A percentile compares a stretch with the other conserved stretches of the same genome.
Conservation (phyloP, 805 yeast species). For the Tetrapisispora phaffii region DNA sequence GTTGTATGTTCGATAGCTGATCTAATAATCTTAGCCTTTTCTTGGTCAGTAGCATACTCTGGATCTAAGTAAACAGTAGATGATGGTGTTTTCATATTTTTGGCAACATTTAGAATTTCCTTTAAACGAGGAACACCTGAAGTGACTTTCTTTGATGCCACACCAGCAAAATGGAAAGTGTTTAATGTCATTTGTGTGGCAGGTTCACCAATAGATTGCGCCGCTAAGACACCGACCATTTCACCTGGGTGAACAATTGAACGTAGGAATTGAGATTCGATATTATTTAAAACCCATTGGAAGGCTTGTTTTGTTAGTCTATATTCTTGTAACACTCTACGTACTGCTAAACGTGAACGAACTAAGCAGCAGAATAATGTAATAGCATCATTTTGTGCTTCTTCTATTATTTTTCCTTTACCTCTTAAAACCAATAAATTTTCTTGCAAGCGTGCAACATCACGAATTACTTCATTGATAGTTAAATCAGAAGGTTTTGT, state of each 20-base stretch:
- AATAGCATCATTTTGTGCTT: constrained; percentile 91
- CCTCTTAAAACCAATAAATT: constrained; percentile 78
- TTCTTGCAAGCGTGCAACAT: constrained; percentile 59
- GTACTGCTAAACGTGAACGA: constrained; percentile 83
- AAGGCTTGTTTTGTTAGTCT: constrained; percentile 76
- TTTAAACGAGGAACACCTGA: constrained; percentile 96
- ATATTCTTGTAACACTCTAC: constrained; percentile 87
- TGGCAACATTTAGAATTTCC: constrained; percentile 96
- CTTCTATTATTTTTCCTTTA: constrained; percentile 54
- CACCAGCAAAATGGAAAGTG: constrained; percentile 98
- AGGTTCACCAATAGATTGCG: constrained; percentile 96
- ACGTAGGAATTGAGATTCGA: constrained; percentile 86
- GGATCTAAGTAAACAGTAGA: constrained; percentile 83
- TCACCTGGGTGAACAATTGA: constrained; percentile 94
- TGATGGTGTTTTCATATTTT: constrained; percentile 98
- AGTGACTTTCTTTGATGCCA: constrained; percentile 89
- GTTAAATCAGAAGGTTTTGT: constrained; percentile 84
- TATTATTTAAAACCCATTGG: constrained; percentile 92
- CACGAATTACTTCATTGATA: constrained; percentile 64
- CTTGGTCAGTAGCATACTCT: constrained; percentile 78
- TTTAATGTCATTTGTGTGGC: constrained; percentile 97
- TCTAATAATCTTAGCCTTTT: constrained; percentile 87
- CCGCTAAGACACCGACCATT: constrained; percentile 96
- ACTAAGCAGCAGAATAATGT: constrained; percentile 80
- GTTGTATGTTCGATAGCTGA: constrained; percentile 96